Evolutionary conservation across 176 grass and related monocot genomes (phyloP).

Genomic region (Carex cristatella): DNA sequence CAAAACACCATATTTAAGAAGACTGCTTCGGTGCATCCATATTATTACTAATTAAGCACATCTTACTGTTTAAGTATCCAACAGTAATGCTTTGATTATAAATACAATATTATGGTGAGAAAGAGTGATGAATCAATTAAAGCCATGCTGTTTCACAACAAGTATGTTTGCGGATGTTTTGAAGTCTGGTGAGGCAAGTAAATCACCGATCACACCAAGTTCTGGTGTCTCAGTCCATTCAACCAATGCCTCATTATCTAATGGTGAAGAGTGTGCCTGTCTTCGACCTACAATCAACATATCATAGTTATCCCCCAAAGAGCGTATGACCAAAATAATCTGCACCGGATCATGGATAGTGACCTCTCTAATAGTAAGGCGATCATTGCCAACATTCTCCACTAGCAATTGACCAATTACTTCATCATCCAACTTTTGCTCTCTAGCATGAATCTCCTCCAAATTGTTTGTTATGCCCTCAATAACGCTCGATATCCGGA

Average conservation of each 20-base stretch:
- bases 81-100: not conserved
- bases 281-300: slow-evolving; percentile 25
- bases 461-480: not conserved
- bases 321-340: not conserved
- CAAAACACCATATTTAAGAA: too few species aligned
- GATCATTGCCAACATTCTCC: slow-evolving; percentile 12
- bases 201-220: slow-evolving; percentile 37
- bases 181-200: slow-evolving; percentile 33
- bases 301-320: not conserved
- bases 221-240: slow-evolving; percentile 39
- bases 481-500: not conserved
- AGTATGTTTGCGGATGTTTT: slow-evolving; percentile 9
- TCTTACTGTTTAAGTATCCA: too few species aligned
- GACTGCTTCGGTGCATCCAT: too few species aligned
- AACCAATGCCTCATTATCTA: slow-evolving; percentile 9
- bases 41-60: too few species aligned
- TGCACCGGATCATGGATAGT: not conserved
- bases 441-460: not conserved
- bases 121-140: not conserved
- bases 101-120: not conserved
- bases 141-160: slow-evolving; percentile 24
- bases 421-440: slow-evolving; percentile 11
- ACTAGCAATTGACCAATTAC: slow-evolving; percentile 12
- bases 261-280: not conserved
- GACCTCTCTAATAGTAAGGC: slow-evolving; percentile 16